phyloP scores from a whole-genome alignment of 1,284 basidiomycete genomes.

The Trichosporon inkin region DNA sequence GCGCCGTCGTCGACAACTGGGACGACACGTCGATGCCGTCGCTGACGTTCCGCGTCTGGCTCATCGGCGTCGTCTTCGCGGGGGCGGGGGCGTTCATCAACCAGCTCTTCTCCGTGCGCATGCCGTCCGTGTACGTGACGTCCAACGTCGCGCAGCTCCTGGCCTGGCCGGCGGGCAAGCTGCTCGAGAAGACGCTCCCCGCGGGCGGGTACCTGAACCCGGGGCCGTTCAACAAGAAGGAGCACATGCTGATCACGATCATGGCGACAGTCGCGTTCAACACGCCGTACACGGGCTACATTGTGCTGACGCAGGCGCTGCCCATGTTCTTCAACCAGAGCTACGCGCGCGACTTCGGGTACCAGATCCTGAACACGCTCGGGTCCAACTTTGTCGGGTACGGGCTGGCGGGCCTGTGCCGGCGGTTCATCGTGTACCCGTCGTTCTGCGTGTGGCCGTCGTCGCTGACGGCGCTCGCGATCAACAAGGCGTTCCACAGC shows the following conservation, averaged over 20 bases:
- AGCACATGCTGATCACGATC: conserved; percentile 20
- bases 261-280: conserved; percentile 49
- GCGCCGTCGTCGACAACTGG: conserved; percentile 70
- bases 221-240: conserved; percentile 55
- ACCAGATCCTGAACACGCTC: conserved; percentile 5
- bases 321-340: conserved; percentile 10
- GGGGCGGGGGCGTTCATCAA: conserved; percentile 65
- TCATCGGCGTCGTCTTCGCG: conserved; percentile 56
- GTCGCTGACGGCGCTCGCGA: conserved; percentile 11
- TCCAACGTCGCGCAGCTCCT: conserved; percentile 37
- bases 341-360: conserved; percentile 12
- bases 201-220: conserved; percentile 29
- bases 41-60: conserved; percentile 79
- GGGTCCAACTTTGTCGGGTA: conserved; percentile 12
- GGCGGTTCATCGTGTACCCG: conserved; percentile 18
- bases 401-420: conserved; percentile 13
- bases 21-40: conserved; percentile 75
- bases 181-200: conserved; percentile 20
- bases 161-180: conserved; percentile 32
- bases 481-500: conserved; percentile 48
- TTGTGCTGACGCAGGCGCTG: conserved; percentile 5
- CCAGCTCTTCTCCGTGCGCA: conserved; percentile 51
- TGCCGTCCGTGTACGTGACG: conserved; percentile 33
- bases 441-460: conserved; percentile 16
- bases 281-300: conserved; percentile 46